Evolutionary conservation across 257 asterid genomes (phyloP).

Genomic region (Penstemon eatonii): DNA sequence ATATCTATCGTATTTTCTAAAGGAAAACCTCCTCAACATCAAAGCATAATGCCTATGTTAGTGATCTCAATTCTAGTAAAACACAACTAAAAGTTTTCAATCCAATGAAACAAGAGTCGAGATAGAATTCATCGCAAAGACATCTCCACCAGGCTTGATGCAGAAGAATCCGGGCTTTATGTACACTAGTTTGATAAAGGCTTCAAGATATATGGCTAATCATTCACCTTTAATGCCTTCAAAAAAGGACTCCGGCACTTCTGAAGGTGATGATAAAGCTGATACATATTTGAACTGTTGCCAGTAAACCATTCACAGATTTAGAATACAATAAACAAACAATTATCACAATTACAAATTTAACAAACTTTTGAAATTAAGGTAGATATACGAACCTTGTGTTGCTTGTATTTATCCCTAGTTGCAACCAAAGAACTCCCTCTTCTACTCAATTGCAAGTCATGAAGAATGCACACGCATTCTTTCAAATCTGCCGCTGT

Average conservation of each 20-base stretch:
- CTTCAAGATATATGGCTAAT: background rate
- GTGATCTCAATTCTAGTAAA: background rate
- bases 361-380: background rate
- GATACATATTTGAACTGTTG: constrained; percentile 81
- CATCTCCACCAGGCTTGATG: background rate
- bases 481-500: constrained; percentile 67
- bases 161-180: constrained; percentile 10
- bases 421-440: constrained; percentile 58
- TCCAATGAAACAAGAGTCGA: background rate
- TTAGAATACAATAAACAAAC: background rate
- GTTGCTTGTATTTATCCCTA: constrained; percentile 78
- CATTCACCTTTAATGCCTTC: constrained; percentile 23
- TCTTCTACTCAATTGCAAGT: constrained; percentile 58
- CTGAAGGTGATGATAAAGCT: constrained; percentile 39
- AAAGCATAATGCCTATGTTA: background rate
- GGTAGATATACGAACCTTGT: constrained; percentile 47
- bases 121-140: background rate
- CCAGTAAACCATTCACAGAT: constrained; percentile 13
- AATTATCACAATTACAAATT: constrained; percentile 5
- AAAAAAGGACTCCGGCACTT: constrained; percentile 56
- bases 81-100: background rate
- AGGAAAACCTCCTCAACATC: background rate
- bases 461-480: constrained; percentile 62
- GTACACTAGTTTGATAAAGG: constrained; percentile 24
- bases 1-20: background rate